phyloP scores from a whole-genome alignment of 371 early-diverging fungal species.

The Mortierella sp. region DNA sequence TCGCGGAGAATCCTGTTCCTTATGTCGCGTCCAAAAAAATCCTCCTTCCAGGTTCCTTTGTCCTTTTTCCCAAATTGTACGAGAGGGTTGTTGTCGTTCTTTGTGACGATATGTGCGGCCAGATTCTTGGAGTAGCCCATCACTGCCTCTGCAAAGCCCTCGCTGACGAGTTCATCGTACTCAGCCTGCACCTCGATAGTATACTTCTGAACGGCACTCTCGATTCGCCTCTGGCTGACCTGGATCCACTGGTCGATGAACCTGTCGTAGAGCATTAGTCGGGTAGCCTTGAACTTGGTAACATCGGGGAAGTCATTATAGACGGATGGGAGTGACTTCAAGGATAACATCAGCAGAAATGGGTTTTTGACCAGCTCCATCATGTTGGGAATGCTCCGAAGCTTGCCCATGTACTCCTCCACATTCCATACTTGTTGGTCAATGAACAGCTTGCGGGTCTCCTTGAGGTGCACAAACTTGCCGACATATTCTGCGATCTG shows the following conservation, averaged over 20 bases:
- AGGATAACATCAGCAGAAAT: slow-evolving; percentile 1
- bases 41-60: background rate
- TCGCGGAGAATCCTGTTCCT: background rate
- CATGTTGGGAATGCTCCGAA: slow-evolving; percentile 1
- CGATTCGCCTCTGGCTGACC: background rate
- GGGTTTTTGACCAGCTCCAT: slow-evolving; percentile 22
- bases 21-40: background rate
- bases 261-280: slow-evolving; percentile 14
- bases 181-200: background rate
- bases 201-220: background rate
- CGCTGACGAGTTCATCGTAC: background rate
- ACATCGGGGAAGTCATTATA: background rate
- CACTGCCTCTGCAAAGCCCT: background rate
- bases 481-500: slow-evolving; percentile 20
- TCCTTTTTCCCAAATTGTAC: background rate
- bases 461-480: background rate
- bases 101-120: background rate
- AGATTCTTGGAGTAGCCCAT: background rate
- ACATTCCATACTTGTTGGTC: background rate
- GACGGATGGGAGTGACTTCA: background rate
- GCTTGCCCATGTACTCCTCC: slow-evolving; percentile 6
- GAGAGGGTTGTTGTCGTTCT: background rate
- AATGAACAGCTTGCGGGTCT: background rate
- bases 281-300: background rate
- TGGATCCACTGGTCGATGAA: slow-evolving; percentile 14